A percentile compares a stretch with the other conserved stretches of the same genome.
These are phyloP conservation scores for Penstemon barbatus DNA, from an alignment of 257 asterid genomes.

Conservation along the genomic window DNA sequence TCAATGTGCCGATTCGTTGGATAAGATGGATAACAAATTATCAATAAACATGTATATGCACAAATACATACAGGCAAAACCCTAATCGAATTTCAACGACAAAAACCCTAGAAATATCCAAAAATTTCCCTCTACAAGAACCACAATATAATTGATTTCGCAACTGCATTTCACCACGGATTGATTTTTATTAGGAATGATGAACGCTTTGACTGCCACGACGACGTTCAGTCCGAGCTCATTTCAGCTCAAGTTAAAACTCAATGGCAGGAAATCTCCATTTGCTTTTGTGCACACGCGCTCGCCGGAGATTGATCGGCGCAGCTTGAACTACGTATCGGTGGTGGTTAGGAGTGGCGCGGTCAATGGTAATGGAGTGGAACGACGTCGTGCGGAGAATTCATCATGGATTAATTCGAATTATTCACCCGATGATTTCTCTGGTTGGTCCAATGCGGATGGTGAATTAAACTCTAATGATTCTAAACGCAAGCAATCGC, in stretches of 20 bases:
- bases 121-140: background rate
- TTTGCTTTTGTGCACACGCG: slow-evolving; percentile 37
- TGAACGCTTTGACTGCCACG: slow-evolving; percentile 63
- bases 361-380: slow-evolving; percentile 45
- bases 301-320: slow-evolving; percentile 44
- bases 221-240: slow-evolving; percentile 77
- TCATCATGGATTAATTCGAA: slow-evolving; percentile 54
- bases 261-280: slow-evolving; percentile 48
- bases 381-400: slow-evolving; percentile 39
- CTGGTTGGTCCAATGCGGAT: slow-evolving; percentile 75
- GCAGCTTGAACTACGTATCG: slow-evolving; percentile 39
- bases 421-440: slow-evolving; percentile 52
- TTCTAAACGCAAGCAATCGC: slow-evolving; percentile 48
- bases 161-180: slow-evolving; percentile 27
- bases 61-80: slow-evolving; percentile 21
- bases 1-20: slow-evolving; percentile 32
- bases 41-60: background rate
- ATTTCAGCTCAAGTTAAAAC: slow-evolving; percentile 81
- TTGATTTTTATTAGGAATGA: slow-evolving; percentile 21
- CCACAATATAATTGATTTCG: background rate
- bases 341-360: slow-evolving; percentile 43
- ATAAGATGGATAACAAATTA: slow-evolving; percentile 24
- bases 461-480: slow-evolving; percentile 43
- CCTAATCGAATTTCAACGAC: slow-evolving; percentile 23
- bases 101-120: slow-evolving; percentile 33